Evolutionary conservation across 2,329 filamentous ascomycete genomes (phyloP).

Genomic region (Epichloe typhina): DNA sequence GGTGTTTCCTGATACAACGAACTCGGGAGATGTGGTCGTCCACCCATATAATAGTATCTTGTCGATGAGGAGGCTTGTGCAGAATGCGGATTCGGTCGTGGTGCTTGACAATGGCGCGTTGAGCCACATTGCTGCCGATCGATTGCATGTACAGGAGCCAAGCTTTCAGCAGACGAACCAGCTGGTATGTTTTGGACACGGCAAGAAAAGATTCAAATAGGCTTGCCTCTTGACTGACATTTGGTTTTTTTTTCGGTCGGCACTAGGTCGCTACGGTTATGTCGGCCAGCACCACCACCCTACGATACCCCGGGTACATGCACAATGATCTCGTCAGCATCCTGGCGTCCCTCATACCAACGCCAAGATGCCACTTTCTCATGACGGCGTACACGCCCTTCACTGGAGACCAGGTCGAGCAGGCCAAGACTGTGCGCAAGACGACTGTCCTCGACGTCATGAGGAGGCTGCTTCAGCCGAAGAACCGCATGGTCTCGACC

Average conservation of each 20-base stretch:
- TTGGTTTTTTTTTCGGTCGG: neutral
- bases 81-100: slow-evolving; percentile 95
- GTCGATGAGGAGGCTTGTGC: slow-evolving; percentile 77
- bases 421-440: slow-evolving; percentile 94
- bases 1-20: slow-evolving; percentile 89
- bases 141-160: slow-evolving; percentile 86
- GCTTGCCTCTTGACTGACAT: neutral
- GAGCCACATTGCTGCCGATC: slow-evolving; percentile 84
- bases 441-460: slow-evolving; percentile 97
- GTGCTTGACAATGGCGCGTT: slow-evolving; percentile 93
- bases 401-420: slow-evolving; percentile 88
- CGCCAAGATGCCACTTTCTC: slow-evolving; percentile 91
- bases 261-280: slow-evolving; percentile 79
- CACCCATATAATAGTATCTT: slow-evolving; percentile 97
- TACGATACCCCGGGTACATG: slow-evolving; percentile 98
- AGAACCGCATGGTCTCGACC: slow-evolving; percentile 98
- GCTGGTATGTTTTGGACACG: slow-evolving; percentile 38
- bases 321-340: slow-evolving; percentile 98
- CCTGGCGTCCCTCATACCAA: slow-evolving; percentile 88
- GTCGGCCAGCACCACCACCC: slow-evolving; percentile 92
- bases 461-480: slow-evolving; percentile 86
- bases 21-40: slow-evolving; percentile 80
- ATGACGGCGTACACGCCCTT: slow-evolving; percentile 99
- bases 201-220: neutral
- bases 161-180: slow-evolving; percentile 98